These are phyloP conservation scores for Penicillium riverlandense DNA, from an alignment of 495 filamentous ascomycete species.

Conservation along the genomic window DNA sequence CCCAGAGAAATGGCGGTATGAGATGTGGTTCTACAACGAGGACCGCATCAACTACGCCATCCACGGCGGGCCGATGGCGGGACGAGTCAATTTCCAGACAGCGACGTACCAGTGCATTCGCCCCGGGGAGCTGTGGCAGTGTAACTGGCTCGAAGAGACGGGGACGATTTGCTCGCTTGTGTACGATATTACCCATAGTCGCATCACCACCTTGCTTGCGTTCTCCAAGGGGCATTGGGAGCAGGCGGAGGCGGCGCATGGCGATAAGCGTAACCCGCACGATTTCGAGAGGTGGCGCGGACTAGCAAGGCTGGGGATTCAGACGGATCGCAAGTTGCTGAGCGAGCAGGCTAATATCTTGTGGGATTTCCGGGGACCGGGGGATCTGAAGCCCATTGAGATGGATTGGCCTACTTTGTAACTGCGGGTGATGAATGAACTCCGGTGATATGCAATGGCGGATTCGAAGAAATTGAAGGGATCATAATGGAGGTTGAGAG, in stretches of 20 bases:
- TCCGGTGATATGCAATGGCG: no score
- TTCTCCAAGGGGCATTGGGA: constrained; percentile 37
- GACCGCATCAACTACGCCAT: constrained; percentile 36
- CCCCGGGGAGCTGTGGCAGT: constrained; percentile 30
- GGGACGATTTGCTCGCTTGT: constrained; percentile 32
- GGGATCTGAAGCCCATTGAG: constrained; percentile 24
- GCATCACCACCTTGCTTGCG: constrained; percentile 26
- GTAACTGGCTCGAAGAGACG: constrained; percentile 36
- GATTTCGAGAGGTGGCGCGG: constrained; percentile 28
- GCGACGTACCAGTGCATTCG: constrained; percentile 34
- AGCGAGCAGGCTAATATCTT: constrained; percentile 33
- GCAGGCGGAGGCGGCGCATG: constrained; percentile 23
- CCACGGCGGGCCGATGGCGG: constrained; percentile 34
- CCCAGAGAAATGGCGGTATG: constrained; percentile 37
- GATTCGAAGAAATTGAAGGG: no score
- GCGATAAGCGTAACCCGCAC: constrained; percentile 27
- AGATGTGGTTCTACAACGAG: constrained; percentile 37
- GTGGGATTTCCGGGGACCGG: constrained; percentile 28
- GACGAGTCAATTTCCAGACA: constrained; percentile 29
- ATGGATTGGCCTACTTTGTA: constrained; percentile 25
- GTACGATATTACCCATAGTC: constrained; percentile 24
- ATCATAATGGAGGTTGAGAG: no score
- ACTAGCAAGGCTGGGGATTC: constrained; percentile 24
- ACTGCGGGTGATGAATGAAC: background rate
- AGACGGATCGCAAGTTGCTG: constrained; percentile 27